These are phyloP conservation scores for Pseudocercospora pini-densiflorae DNA, from an alignment of 2,329 filamentous ascomycete genomes.

Conservation along the genomic window DNA sequence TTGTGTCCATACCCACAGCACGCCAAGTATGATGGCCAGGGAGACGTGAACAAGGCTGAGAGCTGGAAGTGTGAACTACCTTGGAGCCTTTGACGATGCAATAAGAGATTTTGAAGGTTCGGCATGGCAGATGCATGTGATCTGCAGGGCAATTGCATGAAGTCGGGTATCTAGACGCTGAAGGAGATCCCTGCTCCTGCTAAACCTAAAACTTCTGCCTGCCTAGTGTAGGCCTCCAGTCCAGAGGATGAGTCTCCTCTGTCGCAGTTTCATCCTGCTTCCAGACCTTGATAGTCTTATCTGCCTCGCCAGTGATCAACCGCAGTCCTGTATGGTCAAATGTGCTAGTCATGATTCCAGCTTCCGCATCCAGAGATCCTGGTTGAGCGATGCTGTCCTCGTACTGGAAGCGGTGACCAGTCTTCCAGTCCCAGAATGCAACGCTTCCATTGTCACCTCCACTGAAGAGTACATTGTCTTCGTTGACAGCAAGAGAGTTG, in stretches of 20 bases:
- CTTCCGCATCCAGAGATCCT: constrained; percentile 89
- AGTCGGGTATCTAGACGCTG: not conserved
- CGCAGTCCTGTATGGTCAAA: constrained; percentile 89
- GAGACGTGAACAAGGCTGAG: constrained; percentile 35
- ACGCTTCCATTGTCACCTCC: constrained; percentile 96
- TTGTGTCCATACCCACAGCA: constrained; percentile 42
- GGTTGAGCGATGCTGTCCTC: constrained; percentile 92
- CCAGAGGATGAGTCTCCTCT: constrained; percentile 85
- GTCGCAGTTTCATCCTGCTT: constrained; percentile 91
- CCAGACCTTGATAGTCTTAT: constrained; percentile 98
- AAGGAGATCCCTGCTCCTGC: not conserved
- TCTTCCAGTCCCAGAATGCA: constrained; percentile 99
- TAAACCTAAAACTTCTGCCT: constrained; percentile 66
- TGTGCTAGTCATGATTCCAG: constrained; percentile 90
- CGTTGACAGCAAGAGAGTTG: constrained; percentile 90
- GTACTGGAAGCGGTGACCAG: constrained; percentile 87
- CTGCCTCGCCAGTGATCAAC: constrained; percentile 91
- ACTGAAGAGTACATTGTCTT: constrained; percentile 93
- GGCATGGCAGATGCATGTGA: not conserved
- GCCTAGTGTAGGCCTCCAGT: constrained; percentile 85
- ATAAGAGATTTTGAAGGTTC: not conserved
- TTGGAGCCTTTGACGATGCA: not conserved
- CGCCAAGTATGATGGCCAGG: constrained; percentile 35
- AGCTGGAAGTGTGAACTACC: constrained; percentile 37
- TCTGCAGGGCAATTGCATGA: not conserved